Conservation (phyloP, 2,329 filamentous ascomycete genomes). For the Claviceps citrina region DNA sequence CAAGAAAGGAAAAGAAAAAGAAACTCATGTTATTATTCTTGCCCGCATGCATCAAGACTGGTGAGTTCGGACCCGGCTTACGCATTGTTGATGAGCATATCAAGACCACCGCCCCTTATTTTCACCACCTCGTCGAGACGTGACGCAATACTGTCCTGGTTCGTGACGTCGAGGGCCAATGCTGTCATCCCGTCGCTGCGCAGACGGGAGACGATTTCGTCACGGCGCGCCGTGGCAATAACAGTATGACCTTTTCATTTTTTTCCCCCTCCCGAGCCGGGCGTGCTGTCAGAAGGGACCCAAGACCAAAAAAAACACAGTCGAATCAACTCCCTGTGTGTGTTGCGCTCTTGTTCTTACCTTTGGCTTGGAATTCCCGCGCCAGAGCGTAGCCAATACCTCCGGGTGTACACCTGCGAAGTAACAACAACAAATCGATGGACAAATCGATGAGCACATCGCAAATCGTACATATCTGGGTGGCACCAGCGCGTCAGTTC, state of each 20-base stretch:
- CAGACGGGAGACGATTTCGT: background rate
- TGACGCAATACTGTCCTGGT: background rate
- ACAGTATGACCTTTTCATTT: background rate
- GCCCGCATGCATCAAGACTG: no score
- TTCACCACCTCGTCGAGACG: background rate
- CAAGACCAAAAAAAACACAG: no score
- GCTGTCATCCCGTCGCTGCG: background rate
- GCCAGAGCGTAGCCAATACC: background rate
- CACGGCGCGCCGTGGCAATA: background rate
- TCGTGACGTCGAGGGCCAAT: background rate
- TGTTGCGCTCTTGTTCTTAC: background rate
- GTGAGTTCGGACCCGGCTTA: no score
- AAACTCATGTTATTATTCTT: no score
- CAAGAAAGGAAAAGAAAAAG: no score
- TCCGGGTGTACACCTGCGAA: background rate
- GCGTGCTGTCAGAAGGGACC: no score
- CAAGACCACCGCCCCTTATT: background rate
- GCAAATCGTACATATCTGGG: no score
- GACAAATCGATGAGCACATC: background rate
- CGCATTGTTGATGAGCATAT: conserved; percentile 1
- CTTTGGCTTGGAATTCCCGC: background rate
- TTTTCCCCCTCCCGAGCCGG: no score
- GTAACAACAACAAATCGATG: background rate
- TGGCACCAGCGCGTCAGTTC: background rate
- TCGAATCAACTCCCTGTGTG: no score